A percentile compares a stretch with the other conserved stretches of the same genome.
phyloP scores from a whole-genome alignment of 305 asterid species.

The Caryopteris hybrid region DNA sequence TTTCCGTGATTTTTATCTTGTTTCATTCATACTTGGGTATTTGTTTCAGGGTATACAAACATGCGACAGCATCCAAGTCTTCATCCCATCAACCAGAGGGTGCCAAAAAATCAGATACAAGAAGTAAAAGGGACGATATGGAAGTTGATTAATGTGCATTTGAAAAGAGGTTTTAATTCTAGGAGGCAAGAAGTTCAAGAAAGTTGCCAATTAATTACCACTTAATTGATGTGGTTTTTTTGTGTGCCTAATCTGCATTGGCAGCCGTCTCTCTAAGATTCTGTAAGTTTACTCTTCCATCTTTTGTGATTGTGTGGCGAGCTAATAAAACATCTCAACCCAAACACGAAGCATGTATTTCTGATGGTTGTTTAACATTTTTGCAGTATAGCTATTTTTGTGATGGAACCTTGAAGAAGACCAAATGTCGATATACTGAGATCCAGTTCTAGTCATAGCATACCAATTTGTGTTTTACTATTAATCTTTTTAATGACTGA shows the following conservation, averaged over 20 bases:
- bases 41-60: slow-evolving; percentile 68
- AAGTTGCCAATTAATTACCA: slow-evolving; percentile 3
- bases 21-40: slow-evolving; percentile 9
- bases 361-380: neutral
- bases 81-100: slow-evolving; percentile 34
- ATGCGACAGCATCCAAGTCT: slow-evolving; percentile 37
- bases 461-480: neutral
- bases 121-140: slow-evolving; percentile 47
- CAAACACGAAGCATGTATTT: neutral
- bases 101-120: slow-evolving; percentile 30
- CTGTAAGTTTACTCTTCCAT: slow-evolving; percentile 19
- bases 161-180: slow-evolving; percentile 1
- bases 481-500: slow-evolving; percentile 3
- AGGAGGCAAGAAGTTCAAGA: slow-evolving; percentile 19
- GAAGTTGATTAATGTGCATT: slow-evolving; percentile 41
- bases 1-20: neutral
- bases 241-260: neutral
- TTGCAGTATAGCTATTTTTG: slow-evolving; percentile 14
- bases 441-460: slow-evolving; percentile 9
- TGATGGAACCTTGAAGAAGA: neutral
- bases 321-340: neutral
- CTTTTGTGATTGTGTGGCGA: neutral
- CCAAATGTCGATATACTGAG: slow-evolving; percentile 6
- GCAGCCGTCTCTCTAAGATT: neutral
- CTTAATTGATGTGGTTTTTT: slow-evolving; percentile 15